Evolutionary conservation across 2,329 filamentous ascomycete species (phyloP).

Genomic region (Pestalotiopsis sp.): DNA sequence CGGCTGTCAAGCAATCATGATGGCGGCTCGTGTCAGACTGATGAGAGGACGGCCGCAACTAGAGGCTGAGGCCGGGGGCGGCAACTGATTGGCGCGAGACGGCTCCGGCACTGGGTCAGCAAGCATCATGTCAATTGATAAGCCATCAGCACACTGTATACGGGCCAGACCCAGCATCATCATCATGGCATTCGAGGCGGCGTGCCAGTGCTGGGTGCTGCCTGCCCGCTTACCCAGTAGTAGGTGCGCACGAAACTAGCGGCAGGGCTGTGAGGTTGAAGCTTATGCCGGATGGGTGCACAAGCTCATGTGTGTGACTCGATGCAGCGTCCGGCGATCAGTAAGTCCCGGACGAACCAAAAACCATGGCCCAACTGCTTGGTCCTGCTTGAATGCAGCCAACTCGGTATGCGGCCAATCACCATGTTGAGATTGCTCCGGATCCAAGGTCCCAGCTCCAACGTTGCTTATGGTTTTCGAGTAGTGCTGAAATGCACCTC

Average conservation of each 20-base stretch:
- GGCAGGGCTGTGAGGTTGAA: neutral
- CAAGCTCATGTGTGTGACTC: neutral
- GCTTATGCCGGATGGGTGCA: neutral
- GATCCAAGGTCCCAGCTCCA: neutral
- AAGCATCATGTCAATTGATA: neutral
- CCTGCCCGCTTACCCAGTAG: neutral
- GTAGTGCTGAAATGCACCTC: neutral
- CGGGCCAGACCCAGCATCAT: neutral
- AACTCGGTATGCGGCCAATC: neutral
- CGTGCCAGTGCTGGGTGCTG: neutral
- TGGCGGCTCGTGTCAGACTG: conserved; percentile 12
- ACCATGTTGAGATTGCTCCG: neutral
- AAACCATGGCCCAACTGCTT: neutral
- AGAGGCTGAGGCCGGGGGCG: conserved; percentile 2
- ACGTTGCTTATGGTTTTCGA: neutral
- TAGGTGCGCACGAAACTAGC: neutral
- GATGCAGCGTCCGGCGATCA: neutral
- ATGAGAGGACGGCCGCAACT: neutral
- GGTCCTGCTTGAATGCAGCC: neutral
- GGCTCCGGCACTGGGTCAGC: neutral
- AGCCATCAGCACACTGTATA: neutral
- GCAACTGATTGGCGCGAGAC: conserved; percentile 11
- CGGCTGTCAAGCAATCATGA: neutral
- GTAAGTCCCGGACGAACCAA: neutral
- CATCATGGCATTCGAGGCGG: neutral